Conservation (phyloP, 202 grass and related monocot genomes). For the Dendrocalamus latiflorus region DNA sequence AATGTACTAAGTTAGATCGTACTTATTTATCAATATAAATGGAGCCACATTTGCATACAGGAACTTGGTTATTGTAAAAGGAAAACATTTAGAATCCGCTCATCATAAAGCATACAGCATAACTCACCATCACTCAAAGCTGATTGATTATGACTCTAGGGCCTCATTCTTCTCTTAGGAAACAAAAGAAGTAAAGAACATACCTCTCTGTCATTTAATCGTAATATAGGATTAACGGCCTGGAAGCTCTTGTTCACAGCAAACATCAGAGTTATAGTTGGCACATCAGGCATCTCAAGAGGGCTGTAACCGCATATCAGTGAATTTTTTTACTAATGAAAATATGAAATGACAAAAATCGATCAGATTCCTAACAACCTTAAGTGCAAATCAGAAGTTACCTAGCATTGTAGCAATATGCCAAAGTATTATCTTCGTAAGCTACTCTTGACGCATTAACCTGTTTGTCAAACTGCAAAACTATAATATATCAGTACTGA, state of each 20-base stretch:
- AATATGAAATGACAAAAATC: constrained; percentile 1
- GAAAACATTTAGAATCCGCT: background rate
- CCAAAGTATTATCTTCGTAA: constrained; percentile 40
- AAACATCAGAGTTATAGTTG: constrained; percentile 61
- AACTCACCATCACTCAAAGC: background rate
- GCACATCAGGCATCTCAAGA: constrained; percentile 56
- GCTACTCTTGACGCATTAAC: constrained; percentile 58
- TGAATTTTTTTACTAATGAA: background rate
- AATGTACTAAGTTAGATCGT: background rate
- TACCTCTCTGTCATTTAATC: constrained; percentile 56
- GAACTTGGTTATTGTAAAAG: background rate
- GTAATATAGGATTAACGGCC: constrained; percentile 58
- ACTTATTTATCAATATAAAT: background rate
- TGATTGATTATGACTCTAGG: background rate
- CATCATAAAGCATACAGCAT: background rate
- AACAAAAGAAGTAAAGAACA: constrained; percentile 28
- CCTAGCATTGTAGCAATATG: constrained; percentile 82
- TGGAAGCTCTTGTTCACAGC: constrained; percentile 77
- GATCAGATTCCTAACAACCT: background rate
- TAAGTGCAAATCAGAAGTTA: constrained; percentile 32
- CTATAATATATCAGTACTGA: constrained; percentile 28
- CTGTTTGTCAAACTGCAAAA: constrained; percentile 83
- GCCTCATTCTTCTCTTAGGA: background rate
- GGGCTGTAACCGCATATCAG: constrained; percentile 50
- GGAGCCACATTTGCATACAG: background rate